Conservation (phyloP, 1,284 basidiomycete genomes). For the Tilletia caries region DNA sequence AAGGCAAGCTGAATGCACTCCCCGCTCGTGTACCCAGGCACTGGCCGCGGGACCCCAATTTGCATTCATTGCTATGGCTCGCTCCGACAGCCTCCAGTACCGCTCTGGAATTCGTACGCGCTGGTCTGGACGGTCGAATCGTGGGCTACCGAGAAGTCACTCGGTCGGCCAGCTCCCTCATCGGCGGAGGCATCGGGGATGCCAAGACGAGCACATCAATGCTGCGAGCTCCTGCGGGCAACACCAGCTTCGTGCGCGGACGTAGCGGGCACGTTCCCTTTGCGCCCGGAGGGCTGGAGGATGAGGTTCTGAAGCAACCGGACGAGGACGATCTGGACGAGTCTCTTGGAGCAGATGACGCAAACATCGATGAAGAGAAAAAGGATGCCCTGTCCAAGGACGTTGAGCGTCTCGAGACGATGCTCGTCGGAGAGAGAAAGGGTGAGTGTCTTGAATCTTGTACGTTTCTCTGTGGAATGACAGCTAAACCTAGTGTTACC, state of each 20-base stretch:
- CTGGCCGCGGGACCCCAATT: conserved; percentile 15
- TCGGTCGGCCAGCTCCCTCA: not conserved
- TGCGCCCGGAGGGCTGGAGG: conserved; percentile 47
- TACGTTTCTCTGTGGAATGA: too few relatives aligned
- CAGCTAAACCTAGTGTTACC: conserved; percentile 12
- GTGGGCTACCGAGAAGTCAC: conserved; percentile 32
- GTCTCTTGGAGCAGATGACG: conserved; percentile 18
- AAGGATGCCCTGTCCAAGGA: conserved; percentile 29
- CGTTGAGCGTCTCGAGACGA: conserved; percentile 15
- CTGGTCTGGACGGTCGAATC: conserved; percentile 46
- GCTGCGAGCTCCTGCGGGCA: conserved; percentile 70
- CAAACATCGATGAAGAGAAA: conserved; percentile 56
- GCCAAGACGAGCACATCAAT: conserved; percentile 63
- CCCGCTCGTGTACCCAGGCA: not conserved
- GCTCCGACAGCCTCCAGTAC: conserved; percentile 18
- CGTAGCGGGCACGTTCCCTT: conserved; percentile 24
- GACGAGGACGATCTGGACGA: conserved; percentile 34
- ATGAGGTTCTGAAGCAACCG: conserved; percentile 57
- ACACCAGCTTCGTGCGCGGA: conserved; percentile 69
- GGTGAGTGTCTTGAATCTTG: not conserved
- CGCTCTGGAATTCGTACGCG: conserved; percentile 45
- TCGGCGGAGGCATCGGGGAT: conserved; percentile 16
- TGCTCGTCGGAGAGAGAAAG: conserved; percentile 16
- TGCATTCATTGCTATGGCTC: conserved; percentile 6
- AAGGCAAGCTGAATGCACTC: not conserved